These are phyloP conservation scores for Curvularia verruculosa DNA, from an alignment of 2,329 filamentous ascomycete genomes.

Conservation along the genomic window DNA sequence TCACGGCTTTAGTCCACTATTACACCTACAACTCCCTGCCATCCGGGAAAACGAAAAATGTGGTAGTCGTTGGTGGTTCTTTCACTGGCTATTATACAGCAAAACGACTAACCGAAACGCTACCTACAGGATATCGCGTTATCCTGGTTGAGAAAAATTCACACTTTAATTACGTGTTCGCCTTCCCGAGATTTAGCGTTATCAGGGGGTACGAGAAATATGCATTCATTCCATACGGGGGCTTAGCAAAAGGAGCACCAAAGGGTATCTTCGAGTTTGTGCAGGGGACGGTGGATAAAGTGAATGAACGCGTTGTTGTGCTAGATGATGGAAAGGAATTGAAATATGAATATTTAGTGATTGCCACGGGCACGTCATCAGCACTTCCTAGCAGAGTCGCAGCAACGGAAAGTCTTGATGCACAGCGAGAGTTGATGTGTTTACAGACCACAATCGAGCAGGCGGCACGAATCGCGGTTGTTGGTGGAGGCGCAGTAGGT, in stretches of 20 bases:
- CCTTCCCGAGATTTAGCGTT: conserved; percentile 65
- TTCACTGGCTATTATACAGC: neutral
- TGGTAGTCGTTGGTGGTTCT: neutral
- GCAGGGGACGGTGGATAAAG: conserved; percentile 15
- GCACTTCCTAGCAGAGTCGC: conserved; percentile 58
- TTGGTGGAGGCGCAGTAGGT: conserved; percentile 66
- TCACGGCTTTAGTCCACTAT: neutral
- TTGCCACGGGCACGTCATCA: conserved; percentile 62
- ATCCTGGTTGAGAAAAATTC: conserved; percentile 65
- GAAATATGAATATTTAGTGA: conserved; percentile 61
- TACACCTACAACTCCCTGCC: neutral
- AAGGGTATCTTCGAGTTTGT: neutral
- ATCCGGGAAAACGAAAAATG: neutral
- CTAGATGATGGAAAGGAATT: conserved; percentile 55
- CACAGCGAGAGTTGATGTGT: conserved; percentile 51
- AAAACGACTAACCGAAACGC: neutral
- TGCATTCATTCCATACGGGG: conserved; percentile 64
- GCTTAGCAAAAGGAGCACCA: conserved; percentile 32
- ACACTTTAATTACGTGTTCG: conserved; percentile 67
- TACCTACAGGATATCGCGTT: conserved; percentile 53
- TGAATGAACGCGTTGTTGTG: conserved; percentile 50
- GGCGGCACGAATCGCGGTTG: conserved; percentile 50
- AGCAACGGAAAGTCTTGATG: conserved; percentile 52
- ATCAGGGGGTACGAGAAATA: conserved; percentile 58
- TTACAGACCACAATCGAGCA: conserved; percentile 60